phyloP scores from a whole-genome alignment of 805 yeast species.

The Sugiyamaella smithiae region DNA sequence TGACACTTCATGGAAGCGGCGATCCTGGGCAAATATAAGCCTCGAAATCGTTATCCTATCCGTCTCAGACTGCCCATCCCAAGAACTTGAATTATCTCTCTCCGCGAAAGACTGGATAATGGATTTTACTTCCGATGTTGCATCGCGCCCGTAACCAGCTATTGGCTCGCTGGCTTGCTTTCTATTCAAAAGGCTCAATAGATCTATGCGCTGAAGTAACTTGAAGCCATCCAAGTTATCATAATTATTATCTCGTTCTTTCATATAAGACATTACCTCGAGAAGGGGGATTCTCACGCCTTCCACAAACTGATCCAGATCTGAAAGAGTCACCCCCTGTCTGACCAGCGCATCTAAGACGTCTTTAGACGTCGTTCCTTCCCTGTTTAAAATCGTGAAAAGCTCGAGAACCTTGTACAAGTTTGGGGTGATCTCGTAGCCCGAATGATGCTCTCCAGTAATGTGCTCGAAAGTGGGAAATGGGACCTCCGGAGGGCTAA shows the following conservation, averaged over 20 bases:
- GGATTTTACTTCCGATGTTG: conserved; percentile 41
- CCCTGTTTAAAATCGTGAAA: conserved; percentile 36
- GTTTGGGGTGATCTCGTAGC: conserved; percentile 13
- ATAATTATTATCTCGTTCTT: not conserved
- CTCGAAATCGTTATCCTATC: conserved; percentile 66
- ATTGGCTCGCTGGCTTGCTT: conserved; percentile 13
- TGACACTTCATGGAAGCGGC: conserved; percentile 76
- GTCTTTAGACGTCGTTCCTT: conserved; percentile 49
- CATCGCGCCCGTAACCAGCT: conserved; percentile 12
- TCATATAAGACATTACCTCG: conserved; percentile 33
- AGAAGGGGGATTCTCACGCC: conserved; percentile 69
- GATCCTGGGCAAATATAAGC: conserved; percentile 70
- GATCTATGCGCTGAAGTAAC: conserved; percentile 66
- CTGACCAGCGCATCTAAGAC: conserved; percentile 62
- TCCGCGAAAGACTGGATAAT: conserved; percentile 40
- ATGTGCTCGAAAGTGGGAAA: conserved; percentile 19
- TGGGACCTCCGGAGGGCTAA: conserved; percentile 33
- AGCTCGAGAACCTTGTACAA: conserved; percentile 14
- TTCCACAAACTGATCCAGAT: conserved; percentile 67
- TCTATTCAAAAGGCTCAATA: conserved; percentile 35
- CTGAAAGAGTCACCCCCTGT: conserved; percentile 45
- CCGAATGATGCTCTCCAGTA: conserved; percentile 5
- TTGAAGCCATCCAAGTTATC: conserved; percentile 43
- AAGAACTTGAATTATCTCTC: conserved; percentile 50
- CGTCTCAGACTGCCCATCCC: conserved; percentile 71